Base-by-base conservation (phyloP, 1,139 yeast species). In the Blastobotrys elegans region DNA sequence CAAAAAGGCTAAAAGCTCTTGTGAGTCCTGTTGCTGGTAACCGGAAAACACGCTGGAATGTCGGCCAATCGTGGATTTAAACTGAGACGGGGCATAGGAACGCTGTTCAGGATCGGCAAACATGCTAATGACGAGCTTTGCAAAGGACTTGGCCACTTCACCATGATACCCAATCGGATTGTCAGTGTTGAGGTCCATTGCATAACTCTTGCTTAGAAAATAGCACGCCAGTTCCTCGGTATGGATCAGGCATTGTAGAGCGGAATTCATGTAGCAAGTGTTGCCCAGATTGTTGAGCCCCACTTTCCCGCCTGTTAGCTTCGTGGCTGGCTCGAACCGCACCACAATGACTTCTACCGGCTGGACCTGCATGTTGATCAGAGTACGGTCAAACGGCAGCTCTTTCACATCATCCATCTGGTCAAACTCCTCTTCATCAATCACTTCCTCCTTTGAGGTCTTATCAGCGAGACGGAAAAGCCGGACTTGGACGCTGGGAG, bases 261-360 rank as follows among this genome's bases (percentile, higher is more conserved):
- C 97, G 14, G 96, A 87, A 66, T 92, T 92, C 97, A 92, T 92
- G 64, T 89, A 92, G 64, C 98, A 92, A 0, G 96, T 85, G 62
- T 92, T 92, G 5, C 98, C 98, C 54, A 92, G 70, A 61, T 92
- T 92, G 40, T 75, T 73, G 44, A 92, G 69, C 0, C 98, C 98
- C 7, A 73, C 67, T 1, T 70, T 70, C 3, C 87, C 88, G 6
- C n/a, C 24, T 13, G 44, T 14, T 22, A n/a, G 30, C 17, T 13
- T 13, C 30, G 17, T 45, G 27, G 27, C 10, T 10, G 10, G 27
- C 22, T 30, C 29, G 17, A 48, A 37, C 32, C 42, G 42, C 10
- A 46, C 43, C 2, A 43, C 30, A 17, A 46, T 33, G 14, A 20
- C 37, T 20, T 37, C 41, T 2, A 16, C n/a, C 14, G 21, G 38